phyloP scores from a whole-genome alignment of 768 basidiomycete species.

The Podaxis carcinomalis region DNA sequence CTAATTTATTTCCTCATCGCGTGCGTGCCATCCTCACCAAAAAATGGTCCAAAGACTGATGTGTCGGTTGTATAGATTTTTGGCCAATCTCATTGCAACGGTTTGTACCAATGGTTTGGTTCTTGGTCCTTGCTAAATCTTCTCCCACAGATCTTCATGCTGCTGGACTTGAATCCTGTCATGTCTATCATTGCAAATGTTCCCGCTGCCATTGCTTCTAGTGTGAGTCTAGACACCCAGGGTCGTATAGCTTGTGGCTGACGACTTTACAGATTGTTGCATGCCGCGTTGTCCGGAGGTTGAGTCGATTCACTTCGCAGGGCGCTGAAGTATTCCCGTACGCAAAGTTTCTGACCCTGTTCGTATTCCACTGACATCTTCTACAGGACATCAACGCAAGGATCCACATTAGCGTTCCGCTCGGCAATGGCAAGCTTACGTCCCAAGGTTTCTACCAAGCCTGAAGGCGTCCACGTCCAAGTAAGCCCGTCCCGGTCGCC shows the following conservation, averaged over 20 bases:
- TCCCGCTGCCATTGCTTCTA: constrained; percentile 64
- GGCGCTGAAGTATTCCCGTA: constrained; percentile 54
- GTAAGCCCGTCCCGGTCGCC: constrained; percentile 24
- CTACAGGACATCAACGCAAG: constrained; percentile 35
- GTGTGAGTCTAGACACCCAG: constrained; percentile 33
- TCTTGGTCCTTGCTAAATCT: neutral
- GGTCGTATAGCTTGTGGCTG: neutral
- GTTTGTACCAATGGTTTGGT: constrained; percentile 29
- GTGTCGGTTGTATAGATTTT: constrained; percentile 39
- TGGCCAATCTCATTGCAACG: constrained; percentile 64
- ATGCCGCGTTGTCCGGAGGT: constrained; percentile 54
- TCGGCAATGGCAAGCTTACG: constrained; percentile 31
- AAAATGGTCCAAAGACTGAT: neutral
- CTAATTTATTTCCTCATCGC: constrained; percentile 70
- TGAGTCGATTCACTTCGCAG: constrained; percentile 51
- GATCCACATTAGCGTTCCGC: constrained; percentile 60
- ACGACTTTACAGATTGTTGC: constrained; percentile 51
- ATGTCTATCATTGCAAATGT: constrained; percentile 75
- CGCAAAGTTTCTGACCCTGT: constrained; percentile 19
- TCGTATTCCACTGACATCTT: neutral
- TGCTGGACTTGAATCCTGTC: constrained; percentile 64
- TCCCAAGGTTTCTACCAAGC: constrained; percentile 31
- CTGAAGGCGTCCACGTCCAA: constrained; percentile 59
- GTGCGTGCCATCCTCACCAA: constrained; percentile 33
- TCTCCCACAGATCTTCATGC: constrained; percentile 47